Conservation (phyloP, 106 monocot genomes). For the Narthecium ossifragum region DNA sequence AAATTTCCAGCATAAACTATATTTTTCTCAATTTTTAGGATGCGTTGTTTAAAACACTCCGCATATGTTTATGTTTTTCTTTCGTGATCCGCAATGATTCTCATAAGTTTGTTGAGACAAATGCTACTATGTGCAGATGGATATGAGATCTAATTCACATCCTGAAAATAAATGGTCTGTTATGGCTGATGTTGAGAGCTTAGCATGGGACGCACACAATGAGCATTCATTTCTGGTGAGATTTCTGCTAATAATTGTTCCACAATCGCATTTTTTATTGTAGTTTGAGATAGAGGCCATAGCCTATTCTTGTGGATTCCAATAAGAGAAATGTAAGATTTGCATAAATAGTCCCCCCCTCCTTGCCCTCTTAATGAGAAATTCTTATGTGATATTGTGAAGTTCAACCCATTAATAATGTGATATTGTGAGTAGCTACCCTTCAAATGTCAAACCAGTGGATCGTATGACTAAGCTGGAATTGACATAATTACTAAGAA, state of each 20-base stretch:
- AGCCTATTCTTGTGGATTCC: background rate
- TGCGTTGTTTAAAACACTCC: background rate
- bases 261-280: background rate
- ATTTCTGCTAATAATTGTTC: background rate
- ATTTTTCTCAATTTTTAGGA: background rate
- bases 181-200: slow-evolving; percentile 75
- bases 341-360: no score
- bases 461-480: no score
- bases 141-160: slow-evolving; percentile 43
- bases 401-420: no score
- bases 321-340: no score
- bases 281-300: background rate
- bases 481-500: background rate
- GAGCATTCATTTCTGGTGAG: slow-evolving; percentile 76
- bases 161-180: slow-evolving; percentile 51
- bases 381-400: no score
- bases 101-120: background rate
- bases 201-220: slow-evolving; percentile 82
- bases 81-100: background rate
- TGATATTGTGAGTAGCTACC: no score
- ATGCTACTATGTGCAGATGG: slow-evolving; percentile 43
- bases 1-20: no score
- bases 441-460: no score
- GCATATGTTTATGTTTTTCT: background rate
- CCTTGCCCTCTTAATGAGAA: no score